Conservation (phyloP, 1,139 yeast species). For the Nakaseomyces sp. region DNA sequence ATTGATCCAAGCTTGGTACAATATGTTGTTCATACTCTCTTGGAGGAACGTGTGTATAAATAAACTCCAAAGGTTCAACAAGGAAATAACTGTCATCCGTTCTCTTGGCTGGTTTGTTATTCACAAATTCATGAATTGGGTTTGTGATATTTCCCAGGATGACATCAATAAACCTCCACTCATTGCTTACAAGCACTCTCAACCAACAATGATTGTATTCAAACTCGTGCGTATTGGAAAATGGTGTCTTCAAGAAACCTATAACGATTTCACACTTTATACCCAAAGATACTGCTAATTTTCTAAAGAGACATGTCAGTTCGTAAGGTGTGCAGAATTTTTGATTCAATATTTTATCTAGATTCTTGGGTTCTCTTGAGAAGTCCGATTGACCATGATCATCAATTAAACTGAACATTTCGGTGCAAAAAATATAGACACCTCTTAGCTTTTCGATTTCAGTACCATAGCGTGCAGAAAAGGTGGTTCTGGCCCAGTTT, state of each 20-base stretch:
- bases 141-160: conserved; percentile 50
- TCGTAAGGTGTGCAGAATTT: conserved; percentile 59
- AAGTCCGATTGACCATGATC: conserved; percentile 31
- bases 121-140: conserved; percentile 36
- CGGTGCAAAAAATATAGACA: conserved; percentile 50
- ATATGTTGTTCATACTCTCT: conserved; percentile 75
- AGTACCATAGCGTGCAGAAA: conserved; percentile 35
- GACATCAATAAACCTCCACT: conserved; percentile 72
- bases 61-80: conserved; percentile 61
- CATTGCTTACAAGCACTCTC: conserved; percentile 62
- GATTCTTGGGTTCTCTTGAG: conserved; percentile 24
- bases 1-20: conserved; percentile 72
- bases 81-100: conserved; percentile 59
- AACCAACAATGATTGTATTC: conserved; percentile 85
- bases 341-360: conserved; percentile 31
- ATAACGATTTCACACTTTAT: conserved; percentile 67
- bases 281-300: conserved; percentile 61
- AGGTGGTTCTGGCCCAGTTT: conserved; percentile 31
- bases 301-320: conserved; percentile 65
- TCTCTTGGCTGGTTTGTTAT: conserved; percentile 27
- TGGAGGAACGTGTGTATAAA: conserved; percentile 82
- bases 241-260: conserved; percentile 80
- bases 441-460: conserved; percentile 54
- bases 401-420: conserved; percentile 38
- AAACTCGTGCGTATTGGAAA: conserved; percentile 40